phyloP scores from a whole-genome alignment of 768 basidiomycete species.

The Lactarius quietus region DNA sequence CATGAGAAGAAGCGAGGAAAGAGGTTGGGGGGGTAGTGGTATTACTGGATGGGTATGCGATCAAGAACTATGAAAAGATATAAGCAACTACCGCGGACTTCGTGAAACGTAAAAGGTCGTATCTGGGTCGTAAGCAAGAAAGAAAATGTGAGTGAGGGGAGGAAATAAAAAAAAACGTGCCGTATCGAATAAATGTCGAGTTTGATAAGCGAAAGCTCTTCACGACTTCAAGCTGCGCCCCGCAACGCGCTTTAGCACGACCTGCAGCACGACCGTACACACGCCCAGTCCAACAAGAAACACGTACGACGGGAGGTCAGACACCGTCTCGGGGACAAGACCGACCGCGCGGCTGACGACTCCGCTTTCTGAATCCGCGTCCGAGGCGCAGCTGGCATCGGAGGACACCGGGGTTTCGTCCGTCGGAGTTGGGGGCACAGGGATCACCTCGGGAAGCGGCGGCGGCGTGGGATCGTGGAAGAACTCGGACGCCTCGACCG shows the following conservation, averaged over 20 bases:
- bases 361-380: neutral
- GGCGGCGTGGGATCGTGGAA: neutral
- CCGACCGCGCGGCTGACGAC: neutral
- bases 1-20: neutral
- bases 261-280: constrained; percentile 42
- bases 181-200: neutral
- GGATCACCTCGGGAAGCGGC: neutral
- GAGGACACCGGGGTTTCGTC: neutral
- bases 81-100: neutral
- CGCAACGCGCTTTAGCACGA: constrained; percentile 35
- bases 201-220: too few relatives aligned
- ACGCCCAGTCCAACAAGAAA: constrained; percentile 45
- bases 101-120: neutral
- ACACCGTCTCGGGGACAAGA: constrained; percentile 26
- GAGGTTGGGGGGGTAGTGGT: neutral
- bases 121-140: neutral
- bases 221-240: constrained; percentile 22
- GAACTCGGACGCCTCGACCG: neutral
- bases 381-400: neutral
- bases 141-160: too few relatives aligned
- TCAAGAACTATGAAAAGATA: too few relatives aligned
- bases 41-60: neutral
- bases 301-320: constrained; percentile 43
- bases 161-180: neutral
- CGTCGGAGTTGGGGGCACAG: neutral